Evolutionary conservation across 164 flowering plant genomes (phyloP), one percentile per base, ranked within the genome.

Genomic region (Dillenia turbinata): DNA sequence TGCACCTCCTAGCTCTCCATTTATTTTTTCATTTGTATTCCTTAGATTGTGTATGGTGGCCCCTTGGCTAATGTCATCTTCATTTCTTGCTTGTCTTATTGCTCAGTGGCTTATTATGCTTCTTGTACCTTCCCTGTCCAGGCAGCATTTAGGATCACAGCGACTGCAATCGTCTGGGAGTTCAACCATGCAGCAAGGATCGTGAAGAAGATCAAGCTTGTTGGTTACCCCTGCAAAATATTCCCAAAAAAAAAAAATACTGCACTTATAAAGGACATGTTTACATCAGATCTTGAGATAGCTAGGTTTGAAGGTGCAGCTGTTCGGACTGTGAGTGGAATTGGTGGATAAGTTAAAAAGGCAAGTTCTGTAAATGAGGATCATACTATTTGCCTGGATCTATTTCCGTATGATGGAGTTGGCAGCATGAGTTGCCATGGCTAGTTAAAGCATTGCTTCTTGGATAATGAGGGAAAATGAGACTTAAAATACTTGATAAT

Each of bases 271-370:
- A 84, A 82, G 69, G 85, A 85, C 66, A 89, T 94, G 97, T 94
- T 94, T 71, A 91, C 87, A 68, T 94, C 96, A 54, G 90, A 88
- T 75, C 99, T 94, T 73, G 99, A 94, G 77, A 72, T 91, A 64
- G 96, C 96, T 54, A 79, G 81, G 76, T 94, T 81, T 80, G 96
- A 91, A 78, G 97, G 97, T 66, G 95, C 95, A 54, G 71, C 92
- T n/a, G 55, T 94, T 66, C 78, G 87, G 49, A 94, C 99, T 51
- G 97, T 88, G 64, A 94, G 98, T 83, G 92, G 96, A 24, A 94
- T 94, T 52, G 79, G 99, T 9, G 99, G 99, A 47, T 96, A 89
- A 67, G 92, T 94, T 66, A 91, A 94, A 75, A 94, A 91, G 97
- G 99, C 91, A 83, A 24, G 59, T 3, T 10, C 46, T 46, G 26